Evolutionary conservation across 2,329 filamentous ascomycete species (phyloP).

Genomic region (Metarhizium humberi): DNA sequence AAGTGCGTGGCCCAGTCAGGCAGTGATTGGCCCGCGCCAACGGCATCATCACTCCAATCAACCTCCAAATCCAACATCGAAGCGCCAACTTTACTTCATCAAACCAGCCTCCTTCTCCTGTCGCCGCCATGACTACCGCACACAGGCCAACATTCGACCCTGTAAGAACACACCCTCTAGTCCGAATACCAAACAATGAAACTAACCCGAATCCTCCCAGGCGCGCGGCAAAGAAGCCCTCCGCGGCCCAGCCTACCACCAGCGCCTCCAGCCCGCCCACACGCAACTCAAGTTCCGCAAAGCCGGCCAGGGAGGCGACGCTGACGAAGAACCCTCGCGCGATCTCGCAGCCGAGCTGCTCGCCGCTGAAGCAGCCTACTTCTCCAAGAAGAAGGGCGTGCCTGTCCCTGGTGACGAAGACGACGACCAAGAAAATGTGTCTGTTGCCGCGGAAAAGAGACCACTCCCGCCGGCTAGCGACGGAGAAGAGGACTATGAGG

Average conservation of each 20-base stretch:
- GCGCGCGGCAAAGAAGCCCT: constrained; percentile 91
- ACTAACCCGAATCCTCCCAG: constrained; percentile 31
- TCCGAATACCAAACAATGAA: neutral
- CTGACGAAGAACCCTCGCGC: constrained; percentile 56
- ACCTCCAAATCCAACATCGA: neutral
- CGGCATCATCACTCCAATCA: neutral
- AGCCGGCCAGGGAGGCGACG: constrained; percentile 79
- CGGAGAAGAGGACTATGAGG: constrained; percentile 59
- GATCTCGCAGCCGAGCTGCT: constrained; percentile 88
- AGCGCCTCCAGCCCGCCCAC: constrained; percentile 87
- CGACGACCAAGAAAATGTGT: constrained; percentile 32
- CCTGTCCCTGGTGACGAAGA: constrained; percentile 37
- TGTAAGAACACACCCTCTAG: constrained; percentile 35
- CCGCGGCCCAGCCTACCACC: constrained; percentile 89
- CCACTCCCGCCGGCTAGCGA: constrained; percentile 33
- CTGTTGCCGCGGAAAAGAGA: constrained; percentile 41
- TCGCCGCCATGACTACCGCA: constrained; percentile 49
- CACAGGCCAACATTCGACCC: constrained; percentile 94
- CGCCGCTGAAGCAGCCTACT: constrained; percentile 79
- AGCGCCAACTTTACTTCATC: neutral
- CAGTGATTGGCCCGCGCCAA: neutral
- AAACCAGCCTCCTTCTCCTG: neutral
- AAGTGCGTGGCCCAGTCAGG: neutral
- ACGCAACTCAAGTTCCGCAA: constrained; percentile 84
- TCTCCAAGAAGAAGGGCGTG: constrained; percentile 65